These are phyloP conservation scores for Allantophomopsis lycopodina DNA, from an alignment of 2,329 filamentous ascomycete species.

Conservation along the genomic window DNA sequence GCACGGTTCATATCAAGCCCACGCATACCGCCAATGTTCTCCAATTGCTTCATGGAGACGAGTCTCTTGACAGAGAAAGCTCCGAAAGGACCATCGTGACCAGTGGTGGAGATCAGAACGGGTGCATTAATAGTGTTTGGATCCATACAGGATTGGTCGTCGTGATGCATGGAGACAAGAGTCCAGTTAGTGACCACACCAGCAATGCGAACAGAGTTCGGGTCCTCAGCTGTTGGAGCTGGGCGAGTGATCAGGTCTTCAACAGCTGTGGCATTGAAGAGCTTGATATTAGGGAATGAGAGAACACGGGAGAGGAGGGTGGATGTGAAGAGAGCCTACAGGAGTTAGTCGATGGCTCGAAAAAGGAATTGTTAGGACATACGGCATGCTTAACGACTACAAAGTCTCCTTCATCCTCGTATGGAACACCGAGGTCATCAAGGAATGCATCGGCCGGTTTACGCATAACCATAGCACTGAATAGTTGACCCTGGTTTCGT, in stretches of 20 bases:
- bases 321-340: constrained; percentile 66
- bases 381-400: constrained; percentile 85
- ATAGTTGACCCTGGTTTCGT: constrained; percentile 54
- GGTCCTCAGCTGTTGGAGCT: constrained; percentile 23
- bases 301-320: constrained; percentile 77
- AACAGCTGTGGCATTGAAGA: constrained; percentile 89
- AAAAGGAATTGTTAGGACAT: constrained; percentile 4
- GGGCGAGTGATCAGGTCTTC: constrained; percentile 85
- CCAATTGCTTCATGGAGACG: constrained; percentile 73
- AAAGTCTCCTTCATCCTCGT: constrained; percentile 77
- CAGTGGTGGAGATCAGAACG: constrained; percentile 77
- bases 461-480: constrained; percentile 90
- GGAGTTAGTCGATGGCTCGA: background rate
- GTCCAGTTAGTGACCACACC: constrained; percentile 97
- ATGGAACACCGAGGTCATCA: constrained; percentile 66
- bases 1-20: constrained; percentile 85
- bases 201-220: constrained; percentile 51
- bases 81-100: constrained; percentile 82
- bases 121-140: constrained; percentile 94
- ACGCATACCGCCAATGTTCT: constrained; percentile 81
- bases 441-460: constrained; percentile 84
- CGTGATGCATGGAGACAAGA: constrained; percentile 73
- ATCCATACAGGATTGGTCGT: constrained; percentile 92
- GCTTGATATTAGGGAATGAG: constrained; percentile 79
- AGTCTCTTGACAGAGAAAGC: constrained; percentile 86